Base-by-base conservation (phyloP, 1,284 basidiomycete genomes). In the Takashimella koratensis region DNA sequence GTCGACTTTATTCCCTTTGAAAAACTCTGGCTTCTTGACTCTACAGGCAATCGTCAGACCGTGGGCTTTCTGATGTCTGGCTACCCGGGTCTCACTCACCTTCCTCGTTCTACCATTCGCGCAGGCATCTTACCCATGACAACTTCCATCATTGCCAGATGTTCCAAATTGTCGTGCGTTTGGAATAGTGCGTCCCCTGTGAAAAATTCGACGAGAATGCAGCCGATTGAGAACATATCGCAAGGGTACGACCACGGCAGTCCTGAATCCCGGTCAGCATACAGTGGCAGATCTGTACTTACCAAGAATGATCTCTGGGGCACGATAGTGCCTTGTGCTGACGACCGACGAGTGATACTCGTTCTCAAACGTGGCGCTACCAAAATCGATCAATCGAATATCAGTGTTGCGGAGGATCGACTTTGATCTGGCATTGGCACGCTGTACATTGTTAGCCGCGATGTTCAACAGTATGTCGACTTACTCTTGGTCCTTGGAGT, bases 121-220 rank as follows among this genome's bases (percentile, higher is more conserved):
- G 87, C 84, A 0, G 94, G 92, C 86, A 98, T 94, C 76, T 86
- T 88, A 57, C 95, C 96, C 85, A 98, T 95, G 30, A 98, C 96
- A 63, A 89, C 86, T 76, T 98, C 94, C 96, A 99, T 99, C 96
- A 98, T 99, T 43, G 96, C 96, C 5, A 99, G 84, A 74, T 99
- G 96, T 72, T 98, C 96, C 11, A 98, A 83, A 73, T 98, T 98
- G 77, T 98, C 95, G 71, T 98, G 95, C 0, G 96, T 98, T 76
- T 98, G 96, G 79, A 98, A 99, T 26, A 98, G 81, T 3, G 96
- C 96, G 44, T 95, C 86, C 30, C 96, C 96, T 2, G 96, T 99
- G 78, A 86, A 96, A 73, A 99, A 98, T 76, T 99, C 96, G 58
- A 99, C 92, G 13, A 99, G 84, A 64, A 99, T 99, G 78, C 96